A percentile compares a stretch with the other conserved stretches of the same genome.
Evolutionary conservation across 2,329 filamentous ascomycete species (phyloP).

Genomic region (Paecilomyces fulvus): DNA sequence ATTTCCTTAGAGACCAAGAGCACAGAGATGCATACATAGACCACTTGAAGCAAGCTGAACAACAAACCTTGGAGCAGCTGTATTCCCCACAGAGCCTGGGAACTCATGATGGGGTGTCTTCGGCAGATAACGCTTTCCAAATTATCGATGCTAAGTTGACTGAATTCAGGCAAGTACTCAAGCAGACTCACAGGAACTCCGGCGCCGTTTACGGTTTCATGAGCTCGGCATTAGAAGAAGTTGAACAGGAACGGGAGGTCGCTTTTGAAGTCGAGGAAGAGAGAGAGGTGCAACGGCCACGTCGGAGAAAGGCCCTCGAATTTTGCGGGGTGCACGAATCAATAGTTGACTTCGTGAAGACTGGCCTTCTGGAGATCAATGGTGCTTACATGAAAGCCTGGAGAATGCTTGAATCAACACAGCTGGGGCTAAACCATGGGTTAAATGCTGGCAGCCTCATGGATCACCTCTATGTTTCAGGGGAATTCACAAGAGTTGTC

Average conservation of each 20-base stretch:
- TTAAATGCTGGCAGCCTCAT: slow-evolving; percentile 10
- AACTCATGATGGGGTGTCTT: slow-evolving; percentile 7
- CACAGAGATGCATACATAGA: slow-evolving; percentile 36
- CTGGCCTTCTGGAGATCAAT: slow-evolving; percentile 35
- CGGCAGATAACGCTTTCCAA: not conserved
- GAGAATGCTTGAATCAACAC: slow-evolving; percentile 31
- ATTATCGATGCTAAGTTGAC: slow-evolving; percentile 18
- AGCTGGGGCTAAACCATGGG: slow-evolving; percentile 27
- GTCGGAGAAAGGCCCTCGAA: slow-evolving; percentile 29
- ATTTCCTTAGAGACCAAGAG: slow-evolving; percentile 29
- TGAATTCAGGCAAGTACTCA: slow-evolving; percentile 27
- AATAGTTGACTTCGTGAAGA: slow-evolving; percentile 39
- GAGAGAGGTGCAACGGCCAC: slow-evolving; percentile 45
- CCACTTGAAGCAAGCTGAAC: slow-evolving; percentile 44
- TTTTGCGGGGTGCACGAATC: slow-evolving; percentile 43
- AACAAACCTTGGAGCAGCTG: slow-evolving; percentile 49
- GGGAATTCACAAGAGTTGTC: slow-evolving; percentile 44
- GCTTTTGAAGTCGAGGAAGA: slow-evolving; percentile 51
- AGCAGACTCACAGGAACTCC: slow-evolving; percentile 32
- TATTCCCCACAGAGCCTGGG: slow-evolving; percentile 39
- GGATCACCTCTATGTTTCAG: slow-evolving; percentile 31
- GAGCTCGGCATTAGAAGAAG: slow-evolving; percentile 38
- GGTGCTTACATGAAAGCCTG: slow-evolving; percentile 37
- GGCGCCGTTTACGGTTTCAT: slow-evolving; percentile 43
- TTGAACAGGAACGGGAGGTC: slow-evolving; percentile 50